Conservation (phyloP, 306 rosid species). For the Dalbergia cochinchinensis region DNA sequence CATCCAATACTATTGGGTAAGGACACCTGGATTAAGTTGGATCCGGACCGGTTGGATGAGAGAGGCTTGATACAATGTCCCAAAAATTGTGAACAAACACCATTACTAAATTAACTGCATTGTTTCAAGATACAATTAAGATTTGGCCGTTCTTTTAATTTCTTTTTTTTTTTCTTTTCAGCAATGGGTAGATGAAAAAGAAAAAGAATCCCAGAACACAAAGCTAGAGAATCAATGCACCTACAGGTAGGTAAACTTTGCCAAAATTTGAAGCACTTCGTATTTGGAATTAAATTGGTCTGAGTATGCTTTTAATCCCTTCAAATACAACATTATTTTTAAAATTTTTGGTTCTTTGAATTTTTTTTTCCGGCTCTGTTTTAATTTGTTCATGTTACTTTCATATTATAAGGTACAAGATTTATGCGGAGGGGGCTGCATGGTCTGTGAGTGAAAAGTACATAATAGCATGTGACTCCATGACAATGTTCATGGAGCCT, state of each 20-base stretch:
- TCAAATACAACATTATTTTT: too few species aligned
- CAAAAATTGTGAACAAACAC: too few species aligned
- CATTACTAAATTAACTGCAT: not conserved
- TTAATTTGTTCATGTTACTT: not conserved
- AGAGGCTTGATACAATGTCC: too few species aligned
- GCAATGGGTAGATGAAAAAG: conserved; percentile 48
- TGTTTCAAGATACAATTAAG: not conserved
- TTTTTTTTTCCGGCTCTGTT: too few species aligned
- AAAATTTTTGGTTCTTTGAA: too few species aligned
- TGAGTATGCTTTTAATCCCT: too few species aligned
- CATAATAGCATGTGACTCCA: conserved; percentile 63
- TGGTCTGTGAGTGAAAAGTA: conserved; percentile 71
- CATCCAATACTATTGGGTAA: too few species aligned
- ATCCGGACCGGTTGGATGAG: too few species aligned
- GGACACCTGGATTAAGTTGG: too few species aligned
- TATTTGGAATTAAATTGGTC: not conserved
- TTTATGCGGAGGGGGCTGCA: conserved; percentile 60
- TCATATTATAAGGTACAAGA: conserved; percentile 55
- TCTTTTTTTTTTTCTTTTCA: conserved; percentile 19
- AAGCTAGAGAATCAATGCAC: conserved; percentile 61
- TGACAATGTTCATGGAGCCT: conserved; percentile 59
- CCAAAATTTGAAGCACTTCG: not conserved
- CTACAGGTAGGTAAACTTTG: conserved; percentile 46
- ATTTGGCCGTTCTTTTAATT: not conserved
- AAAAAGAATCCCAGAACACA: conserved; percentile 39